Evolutionary conservation across 2,329 filamentous ascomycete species (phyloP), one percentile per base, ranked within the genome.

Genomic region (Leptographium lundbergii): DNA sequence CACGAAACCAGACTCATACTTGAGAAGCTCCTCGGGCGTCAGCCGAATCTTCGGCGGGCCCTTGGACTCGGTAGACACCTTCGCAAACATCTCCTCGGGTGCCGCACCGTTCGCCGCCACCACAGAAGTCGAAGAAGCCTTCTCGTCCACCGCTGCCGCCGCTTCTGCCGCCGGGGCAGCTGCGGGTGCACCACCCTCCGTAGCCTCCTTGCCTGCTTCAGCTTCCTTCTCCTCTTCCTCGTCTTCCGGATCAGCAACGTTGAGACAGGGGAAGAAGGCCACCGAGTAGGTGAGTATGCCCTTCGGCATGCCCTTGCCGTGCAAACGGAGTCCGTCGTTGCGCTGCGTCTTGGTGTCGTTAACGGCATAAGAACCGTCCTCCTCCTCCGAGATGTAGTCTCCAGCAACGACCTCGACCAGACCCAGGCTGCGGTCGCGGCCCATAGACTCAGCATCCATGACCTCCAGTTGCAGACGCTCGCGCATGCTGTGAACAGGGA

Each of bases 381-480:
- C 87, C 55, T 82, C 85, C 69, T 96, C 85, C 6, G 75, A 74
- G 62, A 97, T 81, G 69, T 89, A 97, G 63, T 97, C 89, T 22
- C 85, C 77, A 10, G 87, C 85, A 57, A 81, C 77, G 29, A 96
- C 72, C 65, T 97, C 91, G 22, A 94, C 74, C 58, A 87, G 79
- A 57, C 94, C 94, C 39, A 99, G 80, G 50, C 88, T 88, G 59
- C 94, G 87, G 71, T 99, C 94, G 69, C 91, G 94, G 66, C 89
- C 89, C 68, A 97, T 80, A 65, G 85, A 91, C 73, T 99, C 94
- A 62, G 94, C 85, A 67, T 99, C 94, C 92, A 99, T 96, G 64
- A 97, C 91, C 71, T 99, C 94, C 22, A 99, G 74, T 1, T 85
- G 84, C 34, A 99, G 77, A 67, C 88, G 90, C 70, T 99, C 94